Evolutionary conservation across 2,329 filamentous ascomycete species (phyloP).

Genomic region (Lasiodiplodia sp.): DNA sequence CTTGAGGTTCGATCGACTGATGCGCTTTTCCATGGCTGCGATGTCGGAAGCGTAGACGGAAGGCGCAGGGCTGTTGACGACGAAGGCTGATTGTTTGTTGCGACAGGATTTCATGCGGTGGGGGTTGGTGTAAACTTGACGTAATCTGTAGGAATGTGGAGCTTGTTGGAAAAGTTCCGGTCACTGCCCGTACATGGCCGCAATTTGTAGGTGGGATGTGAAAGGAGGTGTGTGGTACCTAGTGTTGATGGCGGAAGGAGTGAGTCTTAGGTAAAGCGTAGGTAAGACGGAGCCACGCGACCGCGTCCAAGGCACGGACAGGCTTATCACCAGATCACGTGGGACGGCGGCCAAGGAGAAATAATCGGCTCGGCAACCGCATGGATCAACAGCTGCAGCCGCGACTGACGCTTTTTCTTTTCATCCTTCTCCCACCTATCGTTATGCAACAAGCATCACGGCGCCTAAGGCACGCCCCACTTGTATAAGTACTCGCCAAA

Average conservation of each 20-base stretch:
- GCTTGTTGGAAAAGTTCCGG: not conserved
- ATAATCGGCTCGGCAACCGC: not conserved
- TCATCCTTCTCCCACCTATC: not conserved
- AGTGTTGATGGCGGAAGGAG: not conserved
- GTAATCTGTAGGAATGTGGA: not conserved
- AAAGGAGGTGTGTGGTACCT: not conserved
- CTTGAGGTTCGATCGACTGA: not conserved
- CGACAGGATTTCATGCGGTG: not conserved
- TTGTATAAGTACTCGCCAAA: not conserved
- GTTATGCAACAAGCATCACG: not conserved
- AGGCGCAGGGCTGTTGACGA: not conserved
- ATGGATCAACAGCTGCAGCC: not conserved
- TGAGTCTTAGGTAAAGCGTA: not conserved
- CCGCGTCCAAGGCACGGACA: not conserved
- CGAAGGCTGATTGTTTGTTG: not conserved
- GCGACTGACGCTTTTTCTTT: not conserved
- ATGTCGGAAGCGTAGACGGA: not conserved
- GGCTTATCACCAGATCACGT: constrained; percentile 15
- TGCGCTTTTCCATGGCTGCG: constrained; percentile 5
- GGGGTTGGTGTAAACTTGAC: not conserved
- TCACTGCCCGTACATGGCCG: not conserved
- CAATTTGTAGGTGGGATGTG: not conserved
- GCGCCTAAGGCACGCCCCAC: not conserved
- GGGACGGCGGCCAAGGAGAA: not conserved
- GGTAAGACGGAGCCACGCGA: not conserved